phyloP scores from a whole-genome alignment of 441 rosid species.

The Cnidoscolus chayamansa region DNA sequence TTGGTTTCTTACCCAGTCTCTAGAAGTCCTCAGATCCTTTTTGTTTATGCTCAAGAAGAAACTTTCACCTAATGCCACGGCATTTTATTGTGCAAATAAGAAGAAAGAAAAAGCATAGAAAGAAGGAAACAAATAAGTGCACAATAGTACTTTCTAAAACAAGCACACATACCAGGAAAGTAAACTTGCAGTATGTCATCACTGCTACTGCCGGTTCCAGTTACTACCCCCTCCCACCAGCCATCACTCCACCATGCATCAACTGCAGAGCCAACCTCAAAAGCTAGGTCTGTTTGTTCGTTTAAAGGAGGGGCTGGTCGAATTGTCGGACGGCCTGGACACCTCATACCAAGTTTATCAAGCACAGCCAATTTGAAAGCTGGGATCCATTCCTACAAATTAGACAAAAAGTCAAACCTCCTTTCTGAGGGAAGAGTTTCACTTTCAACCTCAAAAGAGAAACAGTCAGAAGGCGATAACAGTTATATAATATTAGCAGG shows the following conservation, averaged over 20 bases:
- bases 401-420: slow-evolving; percentile 16
- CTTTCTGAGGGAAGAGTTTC: not conserved
- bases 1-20: slow-evolving; percentile 70
- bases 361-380: slow-evolving; percentile 61
- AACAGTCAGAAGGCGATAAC: not conserved
- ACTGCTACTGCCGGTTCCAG: slow-evolving; percentile 31
- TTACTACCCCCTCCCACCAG: slow-evolving; percentile 97
- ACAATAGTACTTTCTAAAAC: slow-evolving; percentile 2
- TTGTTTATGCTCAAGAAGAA: slow-evolving; percentile 48
- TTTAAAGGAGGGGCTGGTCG: slow-evolving; percentile 58
- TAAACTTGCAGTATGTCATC: slow-evolving; percentile 52
- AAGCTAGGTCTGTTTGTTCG: slow-evolving; percentile 32
- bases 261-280: slow-evolving; percentile 63
- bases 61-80: slow-evolving; percentile 60
- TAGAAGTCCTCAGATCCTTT: slow-evolving; percentile 65
- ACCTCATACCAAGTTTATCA: slow-evolving; percentile 85
- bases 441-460: not conserved
- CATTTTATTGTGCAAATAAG: slow-evolving; percentile 13
- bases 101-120: not conserved
- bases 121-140: slow-evolving; percentile 7
- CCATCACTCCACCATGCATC: slow-evolving; percentile 99
- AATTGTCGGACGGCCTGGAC: slow-evolving; percentile 61
- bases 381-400: slow-evolving; percentile 84
- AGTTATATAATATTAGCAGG: not conserved
- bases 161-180: slow-evolving; percentile 75